Evolutionary conservation across 2,329 filamentous ascomycete genomes (phyloP), one percentile per base, ranked within the genome.

Genomic region (Talaromyces sp.): DNA sequence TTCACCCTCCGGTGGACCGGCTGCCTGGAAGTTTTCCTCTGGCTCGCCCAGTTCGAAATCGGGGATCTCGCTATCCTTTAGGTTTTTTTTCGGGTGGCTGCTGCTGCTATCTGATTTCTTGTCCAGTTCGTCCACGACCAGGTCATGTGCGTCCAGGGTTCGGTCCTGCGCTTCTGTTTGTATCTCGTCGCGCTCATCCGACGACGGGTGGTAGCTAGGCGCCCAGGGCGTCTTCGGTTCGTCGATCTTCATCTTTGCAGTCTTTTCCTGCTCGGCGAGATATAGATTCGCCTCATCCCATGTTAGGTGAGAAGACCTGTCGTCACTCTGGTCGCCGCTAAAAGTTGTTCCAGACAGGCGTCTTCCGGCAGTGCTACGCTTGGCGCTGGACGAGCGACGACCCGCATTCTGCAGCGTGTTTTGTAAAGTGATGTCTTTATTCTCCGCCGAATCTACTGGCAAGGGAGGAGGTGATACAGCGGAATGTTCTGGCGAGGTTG

Each of bases 251-350:
- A 99, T 99, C 61, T 92, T 97, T 63, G 89, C 88, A 62, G 88
- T 91, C 76, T 90, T 92, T 77, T 97, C 91, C 76, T 97, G 93
- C 79, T 99, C 94, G 8, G 94, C 94, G 57, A 99, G 84, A 77
- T 97, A 99, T 32, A 99, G 84, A 72, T 99, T 99, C 52, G 91
- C 94, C 80, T 99, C 94, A 75, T 99, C 94, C 94, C 94, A 99
- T 79, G 97, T 96, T 67, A 99, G 82, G 64, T 92, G 88, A 64
- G 91, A 87, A 64, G 90, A 88, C 61, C 84, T 87, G 60, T 81
- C 82, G 54, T 86, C 83, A 56, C 85, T 74, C 48, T 83, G 80
- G 52, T 79, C 75, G 41, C 53, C 26, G 48, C 38, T 53, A 12
- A 46, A 56, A 35, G 80, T 78, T 62, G 78, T 73, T 57, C 75